Evolutionary conservation across 228 moss, liverwort and hornwort genomes (phyloP).

Genomic region (Sphagnum fallax): DNA sequence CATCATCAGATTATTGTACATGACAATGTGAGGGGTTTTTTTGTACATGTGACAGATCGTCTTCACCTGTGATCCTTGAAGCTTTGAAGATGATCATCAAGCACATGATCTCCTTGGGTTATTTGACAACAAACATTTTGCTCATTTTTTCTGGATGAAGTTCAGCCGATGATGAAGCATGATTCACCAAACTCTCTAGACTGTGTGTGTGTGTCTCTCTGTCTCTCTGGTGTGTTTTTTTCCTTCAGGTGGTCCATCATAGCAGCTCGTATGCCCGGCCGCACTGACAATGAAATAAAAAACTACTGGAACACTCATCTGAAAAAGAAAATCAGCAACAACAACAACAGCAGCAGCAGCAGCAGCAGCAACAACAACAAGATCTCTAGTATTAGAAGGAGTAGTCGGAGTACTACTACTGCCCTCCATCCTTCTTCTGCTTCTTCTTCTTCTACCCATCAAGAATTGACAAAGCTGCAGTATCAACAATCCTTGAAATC

Average conservation of each 20-base stretch:
- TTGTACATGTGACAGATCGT: neutral
- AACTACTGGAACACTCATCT: constrained; percentile 86
- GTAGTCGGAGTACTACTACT: neutral
- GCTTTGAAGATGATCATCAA: no score
- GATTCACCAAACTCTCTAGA: no score
- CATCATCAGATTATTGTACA: neutral
- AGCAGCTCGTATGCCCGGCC: constrained; percentile 62
- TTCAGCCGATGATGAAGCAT: no score
- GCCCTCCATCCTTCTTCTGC: neutral
- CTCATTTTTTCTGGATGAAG: no score
- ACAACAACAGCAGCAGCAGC: neutral
- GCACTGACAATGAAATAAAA: constrained; percentile 84
- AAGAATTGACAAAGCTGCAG: neutral
- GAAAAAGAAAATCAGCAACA: constrained; percentile 21
- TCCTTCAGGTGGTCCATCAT: constrained; percentile 66
- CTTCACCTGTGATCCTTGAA: no score
- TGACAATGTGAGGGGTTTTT: neutral
- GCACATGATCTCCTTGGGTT: no score
- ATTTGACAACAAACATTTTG: no score
- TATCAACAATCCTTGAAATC: no score
- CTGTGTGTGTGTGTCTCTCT: no score
- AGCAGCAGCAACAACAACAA: neutral
- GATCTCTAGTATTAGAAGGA: neutral
- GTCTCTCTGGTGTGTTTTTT: no score
- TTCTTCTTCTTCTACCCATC: neutral